Percentiles rank a stretch among this genome's conserved stretches.
Evolutionary conservation across 2,329 filamentous ascomycete genomes (phyloP).

Genomic region (Ophiocordyceps camponoti-rufipedis): DNA sequence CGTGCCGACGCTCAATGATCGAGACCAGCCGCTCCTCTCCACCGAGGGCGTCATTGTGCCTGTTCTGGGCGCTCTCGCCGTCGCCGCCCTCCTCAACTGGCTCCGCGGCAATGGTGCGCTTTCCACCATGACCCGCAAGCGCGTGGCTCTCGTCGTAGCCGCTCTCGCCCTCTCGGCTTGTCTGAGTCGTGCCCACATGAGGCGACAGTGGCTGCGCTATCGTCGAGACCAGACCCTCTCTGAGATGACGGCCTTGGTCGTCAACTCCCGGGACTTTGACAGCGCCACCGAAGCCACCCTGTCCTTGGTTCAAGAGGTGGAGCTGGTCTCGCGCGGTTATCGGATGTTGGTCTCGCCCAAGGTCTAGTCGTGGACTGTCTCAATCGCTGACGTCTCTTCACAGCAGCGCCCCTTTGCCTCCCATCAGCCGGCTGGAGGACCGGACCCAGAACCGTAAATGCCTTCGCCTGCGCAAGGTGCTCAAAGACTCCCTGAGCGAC

Average conservation of each 20-base stretch:
- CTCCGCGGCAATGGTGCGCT: conserved; percentile 28
- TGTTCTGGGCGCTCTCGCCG: conserved; percentile 34
- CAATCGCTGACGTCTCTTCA: conserved; percentile 1
- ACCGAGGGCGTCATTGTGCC: conserved; percentile 31
- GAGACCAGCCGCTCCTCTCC: conserved; percentile 15
- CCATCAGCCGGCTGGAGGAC: conserved; percentile 83
- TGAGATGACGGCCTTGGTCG: conserved; percentile 49
- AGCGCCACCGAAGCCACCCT: conserved; percentile 57
- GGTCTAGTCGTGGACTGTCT: neutral
- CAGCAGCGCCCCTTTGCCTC: conserved; percentile 75
- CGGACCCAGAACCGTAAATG: conserved; percentile 64
- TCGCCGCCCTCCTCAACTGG: conserved; percentile 61
- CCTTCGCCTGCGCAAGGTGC: conserved; percentile 55
- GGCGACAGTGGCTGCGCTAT: conserved; percentile 67
- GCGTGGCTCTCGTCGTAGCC: conserved; percentile 27
- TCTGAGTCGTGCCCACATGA: conserved; percentile 49
- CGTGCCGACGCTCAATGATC: conserved; percentile 2
- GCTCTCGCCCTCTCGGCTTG: conserved; percentile 34
- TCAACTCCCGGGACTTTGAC: conserved; percentile 66
- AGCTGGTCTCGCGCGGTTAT: conserved; percentile 82
- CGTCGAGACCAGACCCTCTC: conserved; percentile 57
- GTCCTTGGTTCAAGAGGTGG: conserved; percentile 82
- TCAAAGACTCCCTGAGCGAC: conserved; percentile 51
- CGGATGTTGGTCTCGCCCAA: conserved; percentile 42
- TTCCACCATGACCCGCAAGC: conserved; percentile 36